A percentile compares a stretch with the other conserved stretches of the same genome.
Conservation (phyloP, 2,329 filamentous ascomycete species). For the Neonectria neomacrospora region DNA sequence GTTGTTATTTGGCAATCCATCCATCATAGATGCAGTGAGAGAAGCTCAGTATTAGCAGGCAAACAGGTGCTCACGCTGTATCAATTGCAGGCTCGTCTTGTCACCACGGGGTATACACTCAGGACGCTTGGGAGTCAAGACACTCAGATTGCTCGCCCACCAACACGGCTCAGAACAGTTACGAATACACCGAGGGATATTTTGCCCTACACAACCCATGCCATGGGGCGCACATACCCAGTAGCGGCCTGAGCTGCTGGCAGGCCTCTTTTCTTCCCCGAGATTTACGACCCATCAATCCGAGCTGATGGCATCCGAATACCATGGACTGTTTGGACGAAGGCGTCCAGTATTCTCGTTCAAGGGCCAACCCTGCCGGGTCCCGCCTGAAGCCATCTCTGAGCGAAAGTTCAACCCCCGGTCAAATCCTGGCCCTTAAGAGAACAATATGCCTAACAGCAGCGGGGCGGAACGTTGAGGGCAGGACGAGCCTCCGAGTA, state of each 20-base stretch:
- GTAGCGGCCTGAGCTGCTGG: neutral
- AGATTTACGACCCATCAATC: neutral
- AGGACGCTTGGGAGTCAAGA: neutral
- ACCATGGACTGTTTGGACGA: conserved; percentile 12
- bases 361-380: conserved; percentile 36
- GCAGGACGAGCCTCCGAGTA: neutral
- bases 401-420: conserved; percentile 31
- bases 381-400: conserved; percentile 33
- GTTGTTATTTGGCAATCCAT: neutral
- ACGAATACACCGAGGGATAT: neutral
- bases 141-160: neutral
- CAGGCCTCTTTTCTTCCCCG: neutral
- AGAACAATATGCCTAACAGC: conserved; percentile 14
- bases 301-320: conserved; percentile 11
- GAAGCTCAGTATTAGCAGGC: neutral
- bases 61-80: neutral
- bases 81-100: neutral
- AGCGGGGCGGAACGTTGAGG: conserved; percentile 4
- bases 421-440: conserved; percentile 29
- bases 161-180: neutral
- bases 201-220: neutral
- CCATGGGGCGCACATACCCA: neutral
- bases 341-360: conserved; percentile 20
- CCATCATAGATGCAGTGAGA: neutral
- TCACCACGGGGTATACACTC: neutral